phyloP scores from a whole-genome alignment of 1,139 yeast species.

The Scheffersomyces lignicola region DNA sequence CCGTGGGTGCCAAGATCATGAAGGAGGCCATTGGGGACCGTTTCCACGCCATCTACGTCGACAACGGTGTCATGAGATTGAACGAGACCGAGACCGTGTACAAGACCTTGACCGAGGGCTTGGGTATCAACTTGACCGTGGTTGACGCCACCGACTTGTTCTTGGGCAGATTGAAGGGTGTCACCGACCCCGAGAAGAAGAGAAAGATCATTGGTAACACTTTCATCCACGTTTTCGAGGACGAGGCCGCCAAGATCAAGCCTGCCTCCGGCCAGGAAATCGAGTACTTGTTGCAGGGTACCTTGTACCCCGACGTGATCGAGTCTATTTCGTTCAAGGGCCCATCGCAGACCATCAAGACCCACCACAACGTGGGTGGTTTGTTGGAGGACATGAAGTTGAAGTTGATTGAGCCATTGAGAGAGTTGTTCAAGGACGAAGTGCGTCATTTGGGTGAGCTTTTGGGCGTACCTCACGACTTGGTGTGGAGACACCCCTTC shows the following conservation, averaged over 20 bases:
- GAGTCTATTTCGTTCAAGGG: constrained; percentile 99
- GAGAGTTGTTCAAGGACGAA: constrained; percentile 98
- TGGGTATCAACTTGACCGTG: constrained; percentile 92
- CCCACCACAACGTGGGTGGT: constrained; percentile 99
- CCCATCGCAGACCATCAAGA: constrained; percentile 98
- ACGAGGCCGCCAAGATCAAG: constrained; percentile 88
- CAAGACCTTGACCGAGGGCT: constrained; percentile 85
- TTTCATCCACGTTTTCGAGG: constrained; percentile 94
- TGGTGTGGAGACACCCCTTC: constrained; percentile 99
- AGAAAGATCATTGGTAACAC: constrained; percentile 98
- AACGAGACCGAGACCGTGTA: constrained; percentile 89
- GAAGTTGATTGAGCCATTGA: constrained; percentile 95
- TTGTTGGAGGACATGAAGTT: constrained; percentile 96
- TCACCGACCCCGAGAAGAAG: constrained; percentile 98
- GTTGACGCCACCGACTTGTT: constrained; percentile 93
- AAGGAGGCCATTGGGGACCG: constrained; percentile 98
- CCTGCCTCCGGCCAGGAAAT: constrained; percentile 90
- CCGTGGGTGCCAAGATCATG: constrained; percentile 98
- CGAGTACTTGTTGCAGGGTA: constrained; percentile 94
- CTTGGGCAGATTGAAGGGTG: constrained; percentile 81
- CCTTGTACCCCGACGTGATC: constrained; percentile 96
- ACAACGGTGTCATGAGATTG: constrained; percentile 95
- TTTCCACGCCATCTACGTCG: constrained; percentile 97
- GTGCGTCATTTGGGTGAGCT: constrained; percentile 95
- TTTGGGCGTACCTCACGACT: constrained; percentile 92